phyloP scores from a whole-genome alignment of 2,329 filamentous ascomycete genomes.

The Phaeosphaeria sp. region DNA sequence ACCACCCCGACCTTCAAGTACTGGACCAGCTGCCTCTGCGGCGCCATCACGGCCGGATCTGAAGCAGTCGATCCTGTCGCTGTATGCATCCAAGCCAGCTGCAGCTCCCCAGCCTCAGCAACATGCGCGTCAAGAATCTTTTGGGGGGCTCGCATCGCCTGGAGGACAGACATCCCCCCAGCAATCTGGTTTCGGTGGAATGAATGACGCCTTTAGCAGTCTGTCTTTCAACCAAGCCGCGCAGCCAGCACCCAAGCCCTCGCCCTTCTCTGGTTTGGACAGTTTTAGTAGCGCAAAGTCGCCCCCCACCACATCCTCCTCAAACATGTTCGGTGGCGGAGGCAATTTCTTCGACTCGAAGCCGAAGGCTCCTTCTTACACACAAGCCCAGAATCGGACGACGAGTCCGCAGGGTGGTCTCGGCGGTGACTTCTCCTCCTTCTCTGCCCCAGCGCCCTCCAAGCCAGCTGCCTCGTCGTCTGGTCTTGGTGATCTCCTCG shows the following conservation, averaged over 20 bases:
- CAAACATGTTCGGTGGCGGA: slow-evolving; percentile 65
- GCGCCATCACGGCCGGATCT: slow-evolving; percentile 85
- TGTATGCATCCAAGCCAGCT: slow-evolving; percentile 89
- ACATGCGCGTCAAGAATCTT: slow-evolving; percentile 61
- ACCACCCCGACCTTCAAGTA: slow-evolving; percentile 80
- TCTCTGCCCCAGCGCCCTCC: slow-evolving; percentile 61
- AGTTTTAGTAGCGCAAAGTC: slow-evolving; percentile 57
- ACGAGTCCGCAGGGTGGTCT: slow-evolving; percentile 65
- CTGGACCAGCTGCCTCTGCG: slow-evolving; percentile 64
- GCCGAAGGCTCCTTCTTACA: slow-evolving; percentile 59
- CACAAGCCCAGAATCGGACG: slow-evolving; percentile 54
- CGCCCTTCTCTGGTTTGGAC: slow-evolving; percentile 69
- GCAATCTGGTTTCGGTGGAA: slow-evolving; percentile 64
- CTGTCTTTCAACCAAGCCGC: slow-evolving; percentile 63
- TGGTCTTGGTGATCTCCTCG: slow-evolving; percentile 77
- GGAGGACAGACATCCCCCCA: slow-evolving; percentile 39
- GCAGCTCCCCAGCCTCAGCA: slow-evolving; percentile 57
- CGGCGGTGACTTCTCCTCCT: slow-evolving; percentile 69
- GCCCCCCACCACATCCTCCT: slow-evolving; percentile 53
- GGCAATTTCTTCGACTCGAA: slow-evolving; percentile 85
- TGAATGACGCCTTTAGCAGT: slow-evolving; percentile 82
- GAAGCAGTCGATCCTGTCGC: slow-evolving; percentile 95
- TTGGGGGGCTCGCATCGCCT: slow-evolving; percentile 58
- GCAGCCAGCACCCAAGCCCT: slow-evolving; percentile 60
- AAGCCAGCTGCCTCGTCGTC: slow-evolving; percentile 59